Evolutionary conservation across 2,329 filamentous ascomycete genomes (phyloP).

Genomic region (Calonectria pseudoreteaudii): DNA sequence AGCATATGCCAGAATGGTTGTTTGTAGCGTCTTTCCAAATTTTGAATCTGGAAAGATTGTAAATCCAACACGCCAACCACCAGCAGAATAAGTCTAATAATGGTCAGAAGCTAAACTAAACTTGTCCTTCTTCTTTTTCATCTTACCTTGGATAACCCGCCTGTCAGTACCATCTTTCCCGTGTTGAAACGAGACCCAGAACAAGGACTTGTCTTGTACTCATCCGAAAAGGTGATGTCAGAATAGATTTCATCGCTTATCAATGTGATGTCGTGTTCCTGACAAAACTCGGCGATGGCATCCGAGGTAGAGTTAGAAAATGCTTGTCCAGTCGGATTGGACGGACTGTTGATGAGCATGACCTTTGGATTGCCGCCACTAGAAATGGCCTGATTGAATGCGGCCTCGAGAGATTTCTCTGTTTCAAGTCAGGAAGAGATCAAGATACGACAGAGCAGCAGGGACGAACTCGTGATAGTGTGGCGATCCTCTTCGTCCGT

Average conservation of each 20-base stretch:
- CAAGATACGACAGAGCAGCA: too few species aligned
- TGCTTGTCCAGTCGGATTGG: constrained; percentile 11
- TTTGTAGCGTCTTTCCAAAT: neutral
- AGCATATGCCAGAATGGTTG: neutral
- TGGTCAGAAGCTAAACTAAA: neutral
- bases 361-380: neutral
- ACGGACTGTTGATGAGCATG: constrained; percentile 7
- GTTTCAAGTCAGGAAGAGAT: neutral
- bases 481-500: constrained; percentile 13
- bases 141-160: constrained; percentile 3
- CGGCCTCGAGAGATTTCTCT: neutral
- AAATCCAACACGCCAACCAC: constrained; percentile 10
- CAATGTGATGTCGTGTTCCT: neutral
- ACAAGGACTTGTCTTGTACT: neutral
- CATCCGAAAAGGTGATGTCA: neutral
- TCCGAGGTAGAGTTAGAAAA: neutral
- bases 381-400: neutral
- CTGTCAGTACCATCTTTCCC: neutral
- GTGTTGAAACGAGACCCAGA: neutral
- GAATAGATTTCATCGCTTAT: constrained; percentile 13
- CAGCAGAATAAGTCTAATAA: constrained; percentile 10
- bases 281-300: neutral
- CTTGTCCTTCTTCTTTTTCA: neutral
- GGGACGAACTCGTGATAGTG: constrained; percentile 4
- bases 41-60: neutral